These are phyloP conservation scores for Aureobasidium sp. DNA, from an alignment of 2,329 filamentous ascomycete species.

Conservation along the genomic window DNA sequence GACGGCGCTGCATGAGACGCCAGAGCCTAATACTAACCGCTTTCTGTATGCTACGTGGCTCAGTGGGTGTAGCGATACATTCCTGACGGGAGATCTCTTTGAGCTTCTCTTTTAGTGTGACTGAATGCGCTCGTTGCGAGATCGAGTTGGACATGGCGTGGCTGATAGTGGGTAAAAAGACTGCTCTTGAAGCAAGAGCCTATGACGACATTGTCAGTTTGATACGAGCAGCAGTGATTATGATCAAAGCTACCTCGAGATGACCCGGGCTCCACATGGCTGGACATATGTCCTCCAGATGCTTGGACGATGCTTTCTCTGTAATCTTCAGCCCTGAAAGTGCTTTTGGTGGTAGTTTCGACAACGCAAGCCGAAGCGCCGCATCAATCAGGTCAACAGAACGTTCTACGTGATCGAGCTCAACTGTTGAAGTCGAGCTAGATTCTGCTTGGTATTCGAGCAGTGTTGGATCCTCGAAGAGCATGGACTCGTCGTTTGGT, in stretches of 20 bases:
- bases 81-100: slow-evolving; percentile 8
- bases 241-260: slow-evolving; percentile 22
- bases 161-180: slow-evolving; percentile 33
- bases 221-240: slow-evolving; percentile 13
- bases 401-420: background rate
- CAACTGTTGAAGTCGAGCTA: background rate
- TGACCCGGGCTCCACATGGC: slow-evolving; percentile 34
- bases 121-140: slow-evolving; percentile 6
- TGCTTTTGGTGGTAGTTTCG: slow-evolving; percentile 22
- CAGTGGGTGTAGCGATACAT: background rate
- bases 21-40: slow-evolving; percentile 16
- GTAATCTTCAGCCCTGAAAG: slow-evolving; percentile 25
- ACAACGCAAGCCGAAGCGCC: slow-evolving; percentile 31
- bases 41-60: slow-evolving; percentile 1
- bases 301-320: slow-evolving; percentile 27
- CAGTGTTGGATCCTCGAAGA: background rate
- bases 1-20: slow-evolving; percentile 14
- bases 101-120: slow-evolving; percentile 8
- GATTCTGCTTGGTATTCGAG: background rate
- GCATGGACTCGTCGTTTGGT: background rate
- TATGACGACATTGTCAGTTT: slow-evolving; percentile 11
- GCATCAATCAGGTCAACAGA: slow-evolving; percentile 23
- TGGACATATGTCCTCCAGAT: slow-evolving; percentile 34
- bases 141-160: slow-evolving; percentile 26
- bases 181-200: slow-evolving; percentile 29